phyloP scores from a whole-genome alignment of 192 early-diverging fungal genomes.

The Haplosporangium gracile region DNA sequence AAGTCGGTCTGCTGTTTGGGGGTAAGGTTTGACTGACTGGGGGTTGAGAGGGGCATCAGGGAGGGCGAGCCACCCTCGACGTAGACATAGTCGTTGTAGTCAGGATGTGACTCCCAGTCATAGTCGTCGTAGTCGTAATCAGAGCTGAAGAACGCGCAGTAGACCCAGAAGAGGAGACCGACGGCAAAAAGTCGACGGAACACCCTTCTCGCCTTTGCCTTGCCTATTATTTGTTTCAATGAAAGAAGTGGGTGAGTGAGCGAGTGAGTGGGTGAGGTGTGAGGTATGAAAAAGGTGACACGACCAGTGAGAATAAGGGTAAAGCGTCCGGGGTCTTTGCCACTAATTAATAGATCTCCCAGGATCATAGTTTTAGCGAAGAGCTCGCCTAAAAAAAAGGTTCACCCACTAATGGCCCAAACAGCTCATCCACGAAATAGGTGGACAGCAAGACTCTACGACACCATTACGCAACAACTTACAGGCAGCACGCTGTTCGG shows the following conservation, averaged over 20 bases:
- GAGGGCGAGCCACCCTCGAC: neutral
- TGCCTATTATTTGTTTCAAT: conserved; percentile 22
- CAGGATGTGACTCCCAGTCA: neutral
- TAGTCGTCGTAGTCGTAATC: conserved; percentile 2
- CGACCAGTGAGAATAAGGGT: neutral
- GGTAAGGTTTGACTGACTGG: neutral
- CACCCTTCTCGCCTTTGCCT: conserved; percentile 21
- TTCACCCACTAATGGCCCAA: too few species aligned
- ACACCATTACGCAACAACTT: neutral
- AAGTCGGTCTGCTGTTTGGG: neutral
- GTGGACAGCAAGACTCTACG: neutral
- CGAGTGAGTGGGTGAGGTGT: neutral
- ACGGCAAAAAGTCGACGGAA: conserved; percentile 20
- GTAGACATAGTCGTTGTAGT: neutral
- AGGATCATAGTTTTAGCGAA: neutral
- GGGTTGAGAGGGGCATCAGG: neutral
- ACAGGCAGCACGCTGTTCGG: conserved; percentile 32
- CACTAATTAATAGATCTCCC: neutral
- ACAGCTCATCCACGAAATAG: neutral
- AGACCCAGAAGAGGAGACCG: conserved; percentile 12
- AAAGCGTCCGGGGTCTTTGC: neutral
- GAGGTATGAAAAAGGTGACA: neutral
- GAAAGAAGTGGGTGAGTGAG: neutral
- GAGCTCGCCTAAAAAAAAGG: neutral
- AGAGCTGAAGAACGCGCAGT: conserved; percentile 12